phyloP scores from a whole-genome alignment of 202 grass and related monocot genomes.

The Musa balbisiana region DNA sequence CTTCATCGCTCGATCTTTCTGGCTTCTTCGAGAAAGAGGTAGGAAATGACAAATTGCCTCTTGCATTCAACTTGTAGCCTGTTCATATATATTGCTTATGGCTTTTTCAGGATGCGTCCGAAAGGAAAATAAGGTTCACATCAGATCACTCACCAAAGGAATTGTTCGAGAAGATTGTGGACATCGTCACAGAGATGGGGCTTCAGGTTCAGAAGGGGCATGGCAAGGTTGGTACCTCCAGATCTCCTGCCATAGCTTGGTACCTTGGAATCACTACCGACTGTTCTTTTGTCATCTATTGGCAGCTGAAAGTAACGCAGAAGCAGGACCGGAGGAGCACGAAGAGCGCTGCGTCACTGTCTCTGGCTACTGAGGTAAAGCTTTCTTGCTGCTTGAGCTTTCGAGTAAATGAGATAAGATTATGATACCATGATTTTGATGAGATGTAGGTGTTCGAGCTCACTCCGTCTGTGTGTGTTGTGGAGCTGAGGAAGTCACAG shows the following conservation, averaged over 20 bases:
- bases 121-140: conserved; percentile 83
- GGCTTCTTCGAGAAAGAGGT: conserved; percentile 96
- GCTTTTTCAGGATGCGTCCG: conserved; percentile 56
- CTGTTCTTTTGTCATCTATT: neutral
- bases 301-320: neutral
- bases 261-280: neutral
- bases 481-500: conserved; percentile 62
- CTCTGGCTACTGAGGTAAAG: neutral
- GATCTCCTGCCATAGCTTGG: neutral
- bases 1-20: conserved; percentile 85
- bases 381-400: conserved; percentile 7
- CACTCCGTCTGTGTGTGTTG: conserved; percentile 67
- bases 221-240: conserved; percentile 50
- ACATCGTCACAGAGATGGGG: conserved; percentile 52
- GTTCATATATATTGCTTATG: neutral
- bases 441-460: conserved; percentile 61
- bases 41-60: neutral
- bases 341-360: neutral
- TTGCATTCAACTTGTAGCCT: conserved; percentile 12
- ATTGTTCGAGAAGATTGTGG: conserved; percentile 67
- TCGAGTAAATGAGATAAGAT: neutral
- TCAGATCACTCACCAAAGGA: conserved; percentile 57
- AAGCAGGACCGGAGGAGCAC: neutral
- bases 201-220: conserved; percentile 63
- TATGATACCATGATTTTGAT: neutral